Evolutionary conservation across 768 basidiomycete genomes (phyloP).

Genomic region (Leccinum imitatum): DNA sequence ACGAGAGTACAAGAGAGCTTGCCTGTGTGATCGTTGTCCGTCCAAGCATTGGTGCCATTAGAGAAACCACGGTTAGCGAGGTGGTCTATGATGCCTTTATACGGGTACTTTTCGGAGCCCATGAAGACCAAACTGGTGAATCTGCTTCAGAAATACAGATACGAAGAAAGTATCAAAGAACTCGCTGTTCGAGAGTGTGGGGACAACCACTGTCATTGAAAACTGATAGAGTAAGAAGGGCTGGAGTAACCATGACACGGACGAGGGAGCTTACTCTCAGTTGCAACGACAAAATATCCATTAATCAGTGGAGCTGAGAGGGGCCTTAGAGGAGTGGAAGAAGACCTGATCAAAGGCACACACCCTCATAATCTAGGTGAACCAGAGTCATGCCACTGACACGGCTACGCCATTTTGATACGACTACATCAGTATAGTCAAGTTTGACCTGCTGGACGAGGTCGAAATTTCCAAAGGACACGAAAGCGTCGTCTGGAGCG

Average conservation of each 20-base stretch:
- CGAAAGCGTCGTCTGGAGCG: constrained; percentile 14
- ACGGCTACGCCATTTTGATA: constrained; percentile 89
- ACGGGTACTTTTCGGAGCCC: constrained; percentile 93
- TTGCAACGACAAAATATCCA: constrained; percentile 86
- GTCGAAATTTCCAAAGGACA: constrained; percentile 78
- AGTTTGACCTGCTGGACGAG: constrained; percentile 73
- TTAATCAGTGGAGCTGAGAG: constrained; percentile 78
- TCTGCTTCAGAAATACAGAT: constrained; percentile 3
- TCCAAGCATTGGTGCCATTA: constrained; percentile 95
- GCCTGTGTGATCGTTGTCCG: constrained; percentile 85
- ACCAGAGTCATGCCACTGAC: constrained; percentile 87
- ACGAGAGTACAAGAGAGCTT: background rate
- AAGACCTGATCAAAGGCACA: constrained; percentile 17
- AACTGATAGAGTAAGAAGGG: constrained; percentile 46
- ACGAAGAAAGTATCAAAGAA: constrained; percentile 8
- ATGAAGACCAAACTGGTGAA: constrained; percentile 78
- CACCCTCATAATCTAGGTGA: constrained; percentile 88
- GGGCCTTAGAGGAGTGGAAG: constrained; percentile 15
- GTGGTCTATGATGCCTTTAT: constrained; percentile 94
- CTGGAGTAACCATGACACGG: background rate
- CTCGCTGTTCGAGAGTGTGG: constrained; percentile 94
- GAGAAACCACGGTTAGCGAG: constrained; percentile 94
- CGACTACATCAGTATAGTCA: constrained; percentile 71
- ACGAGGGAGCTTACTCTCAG: constrained; percentile 65
- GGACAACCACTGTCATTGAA: constrained; percentile 95